A percentile compares a stretch with the other conserved stretches of the same genome.
Evolutionary conservation across 1,284 basidiomycete species (phyloP).

Genomic region (Leccinum subrobustum): DNA sequence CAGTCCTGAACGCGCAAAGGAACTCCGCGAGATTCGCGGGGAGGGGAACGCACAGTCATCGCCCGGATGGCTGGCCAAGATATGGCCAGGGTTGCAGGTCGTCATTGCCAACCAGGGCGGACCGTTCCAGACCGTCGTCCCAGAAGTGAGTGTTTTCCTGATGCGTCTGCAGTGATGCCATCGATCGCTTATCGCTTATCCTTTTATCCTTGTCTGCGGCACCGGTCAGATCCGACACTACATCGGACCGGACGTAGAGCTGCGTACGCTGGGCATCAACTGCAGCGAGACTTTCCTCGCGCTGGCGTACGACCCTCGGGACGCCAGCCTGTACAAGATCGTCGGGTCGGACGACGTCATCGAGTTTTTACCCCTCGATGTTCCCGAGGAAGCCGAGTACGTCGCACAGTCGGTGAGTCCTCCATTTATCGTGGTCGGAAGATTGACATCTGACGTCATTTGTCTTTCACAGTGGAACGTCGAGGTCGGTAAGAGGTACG

Average conservation of each 20-base stretch:
- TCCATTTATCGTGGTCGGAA: not conserved
- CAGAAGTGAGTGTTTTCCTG: constrained; percentile 10
- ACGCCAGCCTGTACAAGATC: constrained; percentile 26
- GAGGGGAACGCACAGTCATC: not conserved
- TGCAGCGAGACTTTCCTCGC: constrained; percentile 26
- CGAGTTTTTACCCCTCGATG: constrained; percentile 23
- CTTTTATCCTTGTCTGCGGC: not conserved
- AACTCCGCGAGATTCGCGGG: constrained; percentile 13
- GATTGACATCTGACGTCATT: constrained; percentile 1
- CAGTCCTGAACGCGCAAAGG: constrained; percentile 14
- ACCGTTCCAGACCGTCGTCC: constrained; percentile 23
- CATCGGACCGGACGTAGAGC: constrained; percentile 22
- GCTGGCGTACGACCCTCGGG: constrained; percentile 23
- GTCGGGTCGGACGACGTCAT: constrained; percentile 25
- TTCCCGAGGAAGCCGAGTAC: constrained; percentile 17
- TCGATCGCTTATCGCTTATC: not conserved
- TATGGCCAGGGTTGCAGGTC: constrained; percentile 20
- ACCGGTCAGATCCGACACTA: constrained; percentile 17
- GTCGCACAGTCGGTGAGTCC: constrained; percentile 20
- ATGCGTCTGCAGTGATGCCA: not conserved
- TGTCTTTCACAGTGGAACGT: constrained; percentile 19
- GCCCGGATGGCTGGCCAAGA: constrained; percentile 19
- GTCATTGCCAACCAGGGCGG: constrained; percentile 27
- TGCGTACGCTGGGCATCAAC: constrained; percentile 25
- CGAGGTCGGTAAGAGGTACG: constrained; percentile 15